Evolutionary conservation across 179 eudicot species (phyloP).

Genomic region (Silene vulgaris): DNA sequence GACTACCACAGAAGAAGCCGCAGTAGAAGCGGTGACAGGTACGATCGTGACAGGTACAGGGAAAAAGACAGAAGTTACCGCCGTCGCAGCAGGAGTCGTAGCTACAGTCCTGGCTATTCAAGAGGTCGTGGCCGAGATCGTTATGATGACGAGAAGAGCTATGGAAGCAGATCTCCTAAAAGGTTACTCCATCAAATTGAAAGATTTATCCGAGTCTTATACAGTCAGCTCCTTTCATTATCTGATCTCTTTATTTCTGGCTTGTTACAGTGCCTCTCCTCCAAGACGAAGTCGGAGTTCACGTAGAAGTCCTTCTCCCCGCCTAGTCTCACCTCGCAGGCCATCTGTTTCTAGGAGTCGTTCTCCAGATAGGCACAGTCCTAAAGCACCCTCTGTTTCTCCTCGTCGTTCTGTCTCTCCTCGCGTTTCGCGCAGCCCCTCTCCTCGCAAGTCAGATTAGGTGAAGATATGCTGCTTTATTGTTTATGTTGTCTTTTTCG

Average conservation of each 20-base stretch:
- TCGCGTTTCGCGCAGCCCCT: slow-evolving; percentile 28
- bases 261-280: slow-evolving; percentile 33
- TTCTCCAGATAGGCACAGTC: slow-evolving; percentile 25
- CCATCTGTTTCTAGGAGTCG: slow-evolving; percentile 34
- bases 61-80: slow-evolving; percentile 34
- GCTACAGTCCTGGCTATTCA: slow-evolving; percentile 32
- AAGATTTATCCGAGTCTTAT: neutral
- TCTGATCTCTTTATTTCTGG: neutral
- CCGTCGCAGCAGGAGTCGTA: slow-evolving; percentile 39
- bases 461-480: slow-evolving; percentile 19
- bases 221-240: neutral
- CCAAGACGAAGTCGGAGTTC: slow-evolving; percentile 29
- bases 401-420: slow-evolving; percentile 29
- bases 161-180: slow-evolving; percentile 27
- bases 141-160: slow-evolving; percentile 32
- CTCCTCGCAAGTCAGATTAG: slow-evolving; percentile 28
- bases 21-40: slow-evolving; percentile 38
- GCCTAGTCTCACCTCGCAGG: slow-evolving; percentile 28
- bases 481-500: neutral
- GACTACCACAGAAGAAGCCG: slow-evolving; percentile 31
- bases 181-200: slow-evolving; percentile 19
- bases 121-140: slow-evolving; percentile 34
- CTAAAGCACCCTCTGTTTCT: slow-evolving; percentile 15
- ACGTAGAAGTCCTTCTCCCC: slow-evolving; percentile 31
- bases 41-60: slow-evolving; percentile 37